phyloP scores from a whole-genome alignment of 2,329 filamentous ascomycete genomes.

The Colletotrichum australisinense region DNA sequence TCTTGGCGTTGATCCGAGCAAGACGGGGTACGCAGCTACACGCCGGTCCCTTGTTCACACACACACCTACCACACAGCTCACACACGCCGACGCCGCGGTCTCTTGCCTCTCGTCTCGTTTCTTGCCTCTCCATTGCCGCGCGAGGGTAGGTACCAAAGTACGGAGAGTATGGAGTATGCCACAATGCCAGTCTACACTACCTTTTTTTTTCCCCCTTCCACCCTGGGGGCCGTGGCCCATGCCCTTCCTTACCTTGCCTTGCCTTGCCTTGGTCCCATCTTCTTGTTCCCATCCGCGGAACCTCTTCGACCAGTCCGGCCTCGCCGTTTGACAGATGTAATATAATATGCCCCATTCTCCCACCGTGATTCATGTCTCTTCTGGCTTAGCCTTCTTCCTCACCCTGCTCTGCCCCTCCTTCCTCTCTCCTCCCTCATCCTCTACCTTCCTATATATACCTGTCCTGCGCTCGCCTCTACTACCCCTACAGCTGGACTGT shows the following conservation, averaged over 20 bases:
- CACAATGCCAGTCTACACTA: constrained; percentile 4
- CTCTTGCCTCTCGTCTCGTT: constrained; percentile 20
- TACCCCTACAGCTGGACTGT: constrained; percentile 37
- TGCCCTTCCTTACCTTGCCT: constrained; percentile 21
- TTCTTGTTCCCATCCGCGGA: constrained; percentile 32
- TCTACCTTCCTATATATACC: constrained; percentile 22
- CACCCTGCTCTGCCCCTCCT: constrained; percentile 28
- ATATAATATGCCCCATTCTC: constrained; percentile 36
- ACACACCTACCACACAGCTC: constrained; percentile 5
- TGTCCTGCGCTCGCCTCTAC: constrained; percentile 24
- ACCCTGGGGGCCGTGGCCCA: not conserved
- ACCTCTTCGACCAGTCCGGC: constrained; percentile 28
- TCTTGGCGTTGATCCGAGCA: constrained; percentile 38
- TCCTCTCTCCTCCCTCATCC: constrained; percentile 23
- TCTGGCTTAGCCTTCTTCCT: constrained; percentile 20
- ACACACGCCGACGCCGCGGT: constrained; percentile 21
- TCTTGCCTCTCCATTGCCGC: not conserved
- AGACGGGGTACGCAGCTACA: constrained; percentile 36
- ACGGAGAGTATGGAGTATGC: no score
- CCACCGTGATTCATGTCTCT: constrained; percentile 24
- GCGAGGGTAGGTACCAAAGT: not conserved
- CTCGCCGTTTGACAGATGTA: constrained; percentile 34
- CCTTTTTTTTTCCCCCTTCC: not conserved
- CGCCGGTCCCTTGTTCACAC: constrained; percentile 34
- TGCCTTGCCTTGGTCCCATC: constrained; percentile 34